Conservation (phyloP, 805 yeast species). For the Candida corydali region DNA sequence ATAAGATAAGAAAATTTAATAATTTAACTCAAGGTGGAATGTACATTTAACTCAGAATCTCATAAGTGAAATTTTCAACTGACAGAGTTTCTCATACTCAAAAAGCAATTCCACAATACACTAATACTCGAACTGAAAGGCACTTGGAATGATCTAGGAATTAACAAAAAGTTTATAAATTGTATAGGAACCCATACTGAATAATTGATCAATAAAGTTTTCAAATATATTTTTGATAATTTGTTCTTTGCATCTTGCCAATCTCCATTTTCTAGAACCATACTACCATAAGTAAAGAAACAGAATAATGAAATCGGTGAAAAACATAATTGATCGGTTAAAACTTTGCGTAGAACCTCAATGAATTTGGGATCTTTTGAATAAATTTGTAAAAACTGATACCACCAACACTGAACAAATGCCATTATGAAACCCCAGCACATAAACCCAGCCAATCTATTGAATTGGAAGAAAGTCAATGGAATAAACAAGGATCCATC, state of each 20-base stretch:
- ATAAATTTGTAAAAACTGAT: constrained; percentile 75
- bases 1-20: constrained; percentile 19
- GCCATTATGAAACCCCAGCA: constrained; percentile 85
- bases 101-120: constrained; percentile 90
- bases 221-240: constrained; percentile 60
- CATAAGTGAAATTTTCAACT: constrained; percentile 5
- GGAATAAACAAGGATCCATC: constrained; percentile 12
- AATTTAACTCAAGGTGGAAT: constrained; percentile 27
- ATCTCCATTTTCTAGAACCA: constrained; percentile 73
- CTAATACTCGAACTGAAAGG: constrained; percentile 86
- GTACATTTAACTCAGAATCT: constrained; percentile 9
- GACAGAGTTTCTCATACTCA: constrained; percentile 66
- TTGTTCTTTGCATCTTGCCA: constrained; percentile 60
- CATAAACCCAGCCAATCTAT: constrained; percentile 73
- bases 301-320: constrained; percentile 81
- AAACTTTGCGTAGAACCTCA: constrained; percentile 78
- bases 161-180: constrained; percentile 63
- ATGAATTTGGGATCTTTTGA: constrained; percentile 79
- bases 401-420: constrained; percentile 86
- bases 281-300: constrained; percentile 81
- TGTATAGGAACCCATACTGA: constrained; percentile 84
- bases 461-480: constrained; percentile 53
- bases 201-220: constrained; percentile 64
- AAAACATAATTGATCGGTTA: constrained; percentile 85
- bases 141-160: constrained; percentile 75